Conservation (phyloP, 1,284 basidiomycete genomes). For the Ustilago loliicola region DNA sequence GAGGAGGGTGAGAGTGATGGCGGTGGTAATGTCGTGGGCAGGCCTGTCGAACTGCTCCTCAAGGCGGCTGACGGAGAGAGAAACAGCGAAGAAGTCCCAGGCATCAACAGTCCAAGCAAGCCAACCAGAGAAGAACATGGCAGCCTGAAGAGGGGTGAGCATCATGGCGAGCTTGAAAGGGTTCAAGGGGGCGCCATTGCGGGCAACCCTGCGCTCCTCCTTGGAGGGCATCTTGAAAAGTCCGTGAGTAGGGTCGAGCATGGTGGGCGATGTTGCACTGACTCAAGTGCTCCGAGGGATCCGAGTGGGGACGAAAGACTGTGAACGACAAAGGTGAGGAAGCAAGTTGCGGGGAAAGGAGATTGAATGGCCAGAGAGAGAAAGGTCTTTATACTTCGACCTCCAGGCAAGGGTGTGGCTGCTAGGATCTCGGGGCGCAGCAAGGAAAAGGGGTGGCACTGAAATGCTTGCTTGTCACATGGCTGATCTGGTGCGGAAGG, state of each 20-base stretch:
- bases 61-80: constrained; percentile 56
- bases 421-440: too few relatives aligned
- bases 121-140: constrained; percentile 64
- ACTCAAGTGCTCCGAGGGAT: neutral
- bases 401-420: neutral
- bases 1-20: constrained; percentile 92
- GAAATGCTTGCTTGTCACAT: neutral
- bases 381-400: neutral
- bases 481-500: neutral
- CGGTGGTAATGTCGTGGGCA: constrained; percentile 66
- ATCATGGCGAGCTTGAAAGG: constrained; percentile 53
- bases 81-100: constrained; percentile 68
- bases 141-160: constrained; percentile 56
- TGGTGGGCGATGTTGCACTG: constrained; percentile 8
- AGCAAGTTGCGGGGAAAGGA: neutral
- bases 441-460: too few relatives aligned
- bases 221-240: constrained; percentile 64
- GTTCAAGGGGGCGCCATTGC: neutral
- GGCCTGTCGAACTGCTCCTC: constrained; percentile 32
- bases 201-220: constrained; percentile 54
- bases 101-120: constrained; percentile 66
- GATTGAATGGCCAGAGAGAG: neutral
- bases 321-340: neutral
- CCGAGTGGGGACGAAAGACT: neutral
- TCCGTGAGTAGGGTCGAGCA: constrained; percentile 65